These are phyloP conservation scores for Phaeotremella skinneri DNA, from an alignment of 768 basidiomycete genomes.

Conservation along the genomic window DNA sequence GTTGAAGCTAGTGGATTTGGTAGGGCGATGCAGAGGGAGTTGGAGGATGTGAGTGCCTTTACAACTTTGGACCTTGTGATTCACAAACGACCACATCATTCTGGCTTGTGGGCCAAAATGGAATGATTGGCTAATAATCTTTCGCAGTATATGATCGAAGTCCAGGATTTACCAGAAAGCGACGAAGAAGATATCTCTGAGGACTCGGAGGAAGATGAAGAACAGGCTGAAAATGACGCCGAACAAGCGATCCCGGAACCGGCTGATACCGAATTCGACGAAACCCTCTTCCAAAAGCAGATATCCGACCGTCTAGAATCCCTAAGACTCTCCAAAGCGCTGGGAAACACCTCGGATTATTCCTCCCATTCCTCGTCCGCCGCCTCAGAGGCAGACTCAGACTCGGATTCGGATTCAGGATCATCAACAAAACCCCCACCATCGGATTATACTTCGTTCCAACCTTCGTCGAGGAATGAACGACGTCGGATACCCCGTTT, in stretches of 20 bases:
- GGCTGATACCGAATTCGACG: constrained; percentile 25
- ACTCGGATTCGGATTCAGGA: constrained; percentile 31
- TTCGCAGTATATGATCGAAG: constrained; percentile 37
- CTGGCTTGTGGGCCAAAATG: too few relatives aligned
- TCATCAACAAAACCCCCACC: constrained; percentile 18
- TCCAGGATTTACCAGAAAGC: constrained; percentile 35
- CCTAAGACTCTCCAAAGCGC: constrained; percentile 35
- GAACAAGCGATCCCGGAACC: constrained; percentile 22
- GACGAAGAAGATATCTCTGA: constrained; percentile 29
- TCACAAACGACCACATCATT: too few relatives aligned
- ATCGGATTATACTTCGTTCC: constrained; percentile 39
- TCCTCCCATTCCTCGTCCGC: constrained; percentile 11
- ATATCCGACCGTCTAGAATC: constrained; percentile 34
- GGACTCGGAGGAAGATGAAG: constrained; percentile 35
- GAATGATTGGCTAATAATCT: too few relatives aligned
- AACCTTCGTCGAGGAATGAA: constrained; percentile 14
- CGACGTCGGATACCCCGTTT: constrained; percentile 9
- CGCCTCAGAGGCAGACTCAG: constrained; percentile 7
- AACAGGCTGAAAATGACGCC: constrained; percentile 43
- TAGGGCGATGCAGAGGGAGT: constrained; percentile 70
- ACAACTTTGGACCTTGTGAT: constrained; percentile 30
- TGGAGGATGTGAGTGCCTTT: constrained; percentile 69
- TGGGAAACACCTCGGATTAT: constrained; percentile 36
- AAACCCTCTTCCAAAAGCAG: constrained; percentile 31
- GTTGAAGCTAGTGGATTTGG: constrained; percentile 94